Percentiles rank a stretch among this genome's conserved stretches.
Conservation (phyloP, 371 early-diverging fungal genomes). For the Rhizopus arrhizus region DNA sequence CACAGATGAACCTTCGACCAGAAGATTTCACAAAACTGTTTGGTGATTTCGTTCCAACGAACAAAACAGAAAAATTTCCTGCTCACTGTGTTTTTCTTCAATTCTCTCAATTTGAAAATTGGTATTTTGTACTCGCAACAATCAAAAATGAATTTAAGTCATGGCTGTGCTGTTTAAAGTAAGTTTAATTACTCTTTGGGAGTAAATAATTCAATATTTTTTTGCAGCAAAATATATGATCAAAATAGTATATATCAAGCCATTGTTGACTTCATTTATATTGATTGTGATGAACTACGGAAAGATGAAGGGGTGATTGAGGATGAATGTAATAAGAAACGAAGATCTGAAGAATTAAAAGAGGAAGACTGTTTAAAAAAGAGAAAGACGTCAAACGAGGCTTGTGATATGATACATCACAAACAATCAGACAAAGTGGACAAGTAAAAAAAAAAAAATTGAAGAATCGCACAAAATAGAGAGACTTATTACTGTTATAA, state of each 20-base stretch:
- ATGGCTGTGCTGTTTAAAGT: constrained; percentile 52
- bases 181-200: constrained; percentile 8
- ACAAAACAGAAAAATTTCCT: constrained; percentile 30
- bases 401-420: not conserved
- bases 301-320: constrained; percentile 24
- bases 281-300: constrained; percentile 45
- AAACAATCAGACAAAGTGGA: constrained; percentile 18
- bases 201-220: not conserved
- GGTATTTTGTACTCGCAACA: constrained; percentile 49
- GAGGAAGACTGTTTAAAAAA: constrained; percentile 13
- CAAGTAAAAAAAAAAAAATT: constrained; percentile 24
- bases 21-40: constrained; percentile 48
- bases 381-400: not conserved
- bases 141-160: constrained; percentile 47
- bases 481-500: not conserved
- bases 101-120: constrained; percentile 54
- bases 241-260: constrained; percentile 40
- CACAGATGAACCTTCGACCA: constrained; percentile 45
- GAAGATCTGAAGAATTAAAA: constrained; percentile 15
- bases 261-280: constrained; percentile 39
- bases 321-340: not conserved
- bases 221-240: constrained; percentile 38
- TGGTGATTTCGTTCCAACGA: constrained; percentile 31
- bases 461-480: not conserved
- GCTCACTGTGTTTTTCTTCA: constrained; percentile 52